Percentiles rank a stretch among this genome's conserved stretches.
phyloP scores from a whole-genome alignment of 768 basidiomycete species.

The Clitopilus passeckerianus region DNA sequence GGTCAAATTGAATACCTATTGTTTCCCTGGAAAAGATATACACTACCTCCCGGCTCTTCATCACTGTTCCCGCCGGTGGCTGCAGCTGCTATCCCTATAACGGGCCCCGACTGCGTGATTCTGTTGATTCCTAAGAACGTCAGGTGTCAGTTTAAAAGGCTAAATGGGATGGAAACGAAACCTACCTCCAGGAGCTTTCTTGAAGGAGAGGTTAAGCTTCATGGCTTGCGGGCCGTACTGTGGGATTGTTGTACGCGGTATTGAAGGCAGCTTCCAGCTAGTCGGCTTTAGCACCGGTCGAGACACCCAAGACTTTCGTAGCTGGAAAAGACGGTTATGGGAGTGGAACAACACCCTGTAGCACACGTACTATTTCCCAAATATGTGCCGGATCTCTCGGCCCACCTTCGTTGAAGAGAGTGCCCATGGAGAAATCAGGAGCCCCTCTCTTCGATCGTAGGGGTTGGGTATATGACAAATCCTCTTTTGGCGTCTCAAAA shows the following conservation, averaged over 20 bases:
- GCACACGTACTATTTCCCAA: slow-evolving; percentile 9
- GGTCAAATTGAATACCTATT: background rate
- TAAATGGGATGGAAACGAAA: slow-evolving; percentile 4
- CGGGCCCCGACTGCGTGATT: slow-evolving; percentile 39
- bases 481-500: slow-evolving; percentile 6
- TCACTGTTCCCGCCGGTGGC: slow-evolving; percentile 42
- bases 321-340: background rate
- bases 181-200: slow-evolving; percentile 40
- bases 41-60: slow-evolving; percentile 15
- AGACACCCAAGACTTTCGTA: background rate
- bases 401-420: background rate
- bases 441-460: slow-evolving; percentile 3
- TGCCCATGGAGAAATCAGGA: slow-evolving; percentile 7
- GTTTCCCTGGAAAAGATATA: background rate
- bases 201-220: slow-evolving; percentile 24
- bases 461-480: slow-evolving; percentile 1
- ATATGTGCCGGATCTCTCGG: slow-evolving; percentile 1
- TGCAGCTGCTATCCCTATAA: slow-evolving; percentile 39
- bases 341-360: background rate
- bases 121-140: slow-evolving; percentile 40
- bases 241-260: background rate
- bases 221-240: slow-evolving; percentile 4
- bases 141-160: background rate
- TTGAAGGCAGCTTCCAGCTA: background rate
- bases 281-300: background rate